Conservation (phyloP, 148 eudicot genomes). For the Silene uniflora region DNA sequence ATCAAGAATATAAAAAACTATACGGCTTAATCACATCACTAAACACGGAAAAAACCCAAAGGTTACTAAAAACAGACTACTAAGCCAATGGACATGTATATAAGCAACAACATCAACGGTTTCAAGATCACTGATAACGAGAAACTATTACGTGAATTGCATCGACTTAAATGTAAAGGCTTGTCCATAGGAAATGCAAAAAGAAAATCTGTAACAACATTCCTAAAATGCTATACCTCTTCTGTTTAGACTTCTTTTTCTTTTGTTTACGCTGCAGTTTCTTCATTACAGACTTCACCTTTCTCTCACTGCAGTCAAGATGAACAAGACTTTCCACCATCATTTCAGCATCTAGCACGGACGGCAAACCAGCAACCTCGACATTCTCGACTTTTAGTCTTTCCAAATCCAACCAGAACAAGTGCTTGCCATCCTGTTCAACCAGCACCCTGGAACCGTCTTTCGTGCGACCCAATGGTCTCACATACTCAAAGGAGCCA, state of each 20-base stretch:
- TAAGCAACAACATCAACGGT: background rate
- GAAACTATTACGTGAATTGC: background rate
- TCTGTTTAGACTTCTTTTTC: background rate
- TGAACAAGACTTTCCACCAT: constrained; percentile 14
- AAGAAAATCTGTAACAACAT: too few species aligned
- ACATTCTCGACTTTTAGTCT: constrained; percentile 12
- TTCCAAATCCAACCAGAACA: constrained; percentile 33
- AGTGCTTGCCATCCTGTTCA: constrained; percentile 22
- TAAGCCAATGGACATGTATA: background rate
- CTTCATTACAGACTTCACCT: background rate
- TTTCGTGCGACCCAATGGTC: constrained; percentile 27
- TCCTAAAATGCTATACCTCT: background rate
- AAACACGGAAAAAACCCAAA: too few species aligned
- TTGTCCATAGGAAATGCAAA: too few species aligned
- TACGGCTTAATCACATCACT: too few species aligned
- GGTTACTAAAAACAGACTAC: too few species aligned
- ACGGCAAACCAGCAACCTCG: constrained; percentile 18
- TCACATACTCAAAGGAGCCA: constrained; percentile 10
- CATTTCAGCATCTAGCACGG: constrained; percentile 17
- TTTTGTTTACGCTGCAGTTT: background rate
- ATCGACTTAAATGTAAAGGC: background rate
- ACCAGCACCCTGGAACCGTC: constrained; percentile 27
- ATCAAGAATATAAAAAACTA: too few species aligned
- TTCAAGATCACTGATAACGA: background rate
- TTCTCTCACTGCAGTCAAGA: background rate